phyloP scores from a whole-genome alignment of 208 protist species.

The Trypanosoma brucei region DNA sequence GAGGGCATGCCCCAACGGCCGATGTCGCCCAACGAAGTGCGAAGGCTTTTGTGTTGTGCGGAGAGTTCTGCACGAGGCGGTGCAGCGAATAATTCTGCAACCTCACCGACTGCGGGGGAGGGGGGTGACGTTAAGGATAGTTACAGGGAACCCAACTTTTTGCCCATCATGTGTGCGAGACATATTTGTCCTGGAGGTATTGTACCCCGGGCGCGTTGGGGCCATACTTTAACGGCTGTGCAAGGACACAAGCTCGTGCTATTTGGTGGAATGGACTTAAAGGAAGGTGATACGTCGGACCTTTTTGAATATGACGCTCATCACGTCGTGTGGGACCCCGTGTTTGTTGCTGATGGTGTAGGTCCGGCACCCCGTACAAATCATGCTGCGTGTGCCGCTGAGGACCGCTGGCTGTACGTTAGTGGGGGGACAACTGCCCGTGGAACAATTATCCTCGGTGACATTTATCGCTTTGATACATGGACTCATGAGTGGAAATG shows the following conservation, averaged over 20 bases:
- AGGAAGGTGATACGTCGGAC: slow-evolving; percentile 31
- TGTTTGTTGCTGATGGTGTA: slow-evolving; percentile 22
- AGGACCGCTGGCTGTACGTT: slow-evolving; percentile 63
- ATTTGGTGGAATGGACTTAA: slow-evolving; percentile 63
- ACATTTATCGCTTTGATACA: slow-evolving; percentile 64
- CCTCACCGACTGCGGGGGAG: not conserved
- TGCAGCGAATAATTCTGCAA: not conserved
- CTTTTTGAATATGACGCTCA: slow-evolving; percentile 60
- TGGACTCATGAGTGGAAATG: slow-evolving; percentile 55
- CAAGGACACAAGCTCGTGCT: slow-evolving; percentile 37
- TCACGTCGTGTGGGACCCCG: slow-evolving; percentile 68
- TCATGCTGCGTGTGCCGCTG: slow-evolving; percentile 68
- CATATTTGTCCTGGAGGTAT: slow-evolving; percentile 63
- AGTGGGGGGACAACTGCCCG: slow-evolving; percentile 46
- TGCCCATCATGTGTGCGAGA: slow-evolving; percentile 77
- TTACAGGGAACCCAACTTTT: slow-evolving; percentile 67
- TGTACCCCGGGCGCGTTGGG: slow-evolving; percentile 53
- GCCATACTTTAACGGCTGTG: slow-evolving; percentile 68
- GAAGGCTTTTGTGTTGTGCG: not conserved
- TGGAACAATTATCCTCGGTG: slow-evolving; percentile 34
- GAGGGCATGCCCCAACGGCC: slow-evolving; percentile 6
- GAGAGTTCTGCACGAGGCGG: not conserved
- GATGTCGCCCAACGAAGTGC: slow-evolving; percentile 9
- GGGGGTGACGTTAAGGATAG: not conserved
- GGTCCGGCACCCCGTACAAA: slow-evolving; percentile 46